Evolutionary conservation across 2,329 filamentous ascomycete species (phyloP), one percentile per base, ranked within the genome.

Genomic region (Aspergillus sp.): DNA sequence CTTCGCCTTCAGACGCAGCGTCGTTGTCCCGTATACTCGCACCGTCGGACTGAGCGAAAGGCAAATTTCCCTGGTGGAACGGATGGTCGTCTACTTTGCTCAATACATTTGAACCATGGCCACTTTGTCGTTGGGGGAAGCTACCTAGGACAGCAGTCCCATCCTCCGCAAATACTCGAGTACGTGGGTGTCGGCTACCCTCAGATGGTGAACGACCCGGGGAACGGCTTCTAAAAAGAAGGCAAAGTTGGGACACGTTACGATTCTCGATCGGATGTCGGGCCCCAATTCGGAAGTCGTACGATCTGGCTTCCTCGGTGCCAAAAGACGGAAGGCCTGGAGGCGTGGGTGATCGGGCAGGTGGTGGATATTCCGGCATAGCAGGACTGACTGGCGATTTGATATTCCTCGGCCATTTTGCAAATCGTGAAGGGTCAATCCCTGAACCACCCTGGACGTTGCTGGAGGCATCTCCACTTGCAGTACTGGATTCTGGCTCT

Each of bases 311-410:
- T 64, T 78, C 75, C 33, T 64, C 64, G 2, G 70, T 73, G 23
- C 76, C 75, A 58, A 79, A 79, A 2, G 75, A 74, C 6, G 77
- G 77, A 40, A 80, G 64, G 1, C 78, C 77, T 1, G 76, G 75
- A 19, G 78, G 77, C 3, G 78, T 80, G 3, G 73, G 71, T 17
- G 66, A 60, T 58, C 77, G 67, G 31, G 64, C 56, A 12, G 76
- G 76, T 31, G 77, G 75, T 54, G 74, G 70, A 56, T 69, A 72
- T 50, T 57, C 62, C 31, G 77, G 77, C 23, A 71, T 62, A 35
- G 64, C 57, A 27, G 70, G 70, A 35, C 64, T 66, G 21, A 68
- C 67, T n/a, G 71, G 71, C 15, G 68, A 70, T 21, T 56, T 48
- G 15, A 64, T 17, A 27, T 63, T 66, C 44, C 41, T 58, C 7